These are phyloP conservation scores for Macrophomina tecta DNA, from an alignment of 2,329 filamentous ascomycete species.

Conservation along the genomic window DNA sequence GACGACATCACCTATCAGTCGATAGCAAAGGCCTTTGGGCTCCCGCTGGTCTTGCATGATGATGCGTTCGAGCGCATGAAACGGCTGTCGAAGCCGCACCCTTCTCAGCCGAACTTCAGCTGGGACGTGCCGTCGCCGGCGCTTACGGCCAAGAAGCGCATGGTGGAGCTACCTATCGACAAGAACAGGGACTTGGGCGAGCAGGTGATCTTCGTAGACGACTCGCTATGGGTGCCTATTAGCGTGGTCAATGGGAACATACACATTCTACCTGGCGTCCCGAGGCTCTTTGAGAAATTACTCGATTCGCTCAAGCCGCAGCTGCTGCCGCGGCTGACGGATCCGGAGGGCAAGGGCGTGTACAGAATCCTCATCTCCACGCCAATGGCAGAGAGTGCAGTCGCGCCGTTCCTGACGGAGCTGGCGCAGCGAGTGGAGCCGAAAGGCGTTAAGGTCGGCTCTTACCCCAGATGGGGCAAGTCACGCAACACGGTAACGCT, in stretches of 20 bases:
- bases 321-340: constrained; percentile 72
- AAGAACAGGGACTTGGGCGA: constrained; percentile 66
- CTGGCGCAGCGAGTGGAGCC: constrained; percentile 75
- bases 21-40: constrained; percentile 85
- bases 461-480: constrained; percentile 92
- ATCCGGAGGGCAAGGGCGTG: constrained; percentile 83
- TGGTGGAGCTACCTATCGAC: constrained; percentile 87
- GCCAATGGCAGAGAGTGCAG: constrained; percentile 81
- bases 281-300: constrained; percentile 79
- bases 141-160: constrained; percentile 81
- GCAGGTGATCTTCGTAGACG: constrained; percentile 78
- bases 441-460: constrained; percentile 88
- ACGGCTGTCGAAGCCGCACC: constrained; percentile 74
- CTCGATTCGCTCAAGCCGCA: constrained; percentile 76
- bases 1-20: constrained; percentile 97
- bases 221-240: constrained; percentile 90
- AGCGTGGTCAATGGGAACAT: constrained; percentile 89
- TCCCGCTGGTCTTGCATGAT: constrained; percentile 78
- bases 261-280: constrained; percentile 90
- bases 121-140: constrained; percentile 84
- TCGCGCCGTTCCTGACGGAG: constrained; percentile 82
- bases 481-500: constrained; percentile 87
- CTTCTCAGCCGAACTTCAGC: constrained; percentile 75
- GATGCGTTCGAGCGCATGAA: constrained; percentile 84
- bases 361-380: constrained; percentile 83